These are phyloP conservation scores for Rhodamnia rubescens DNA, from an alignment of 345 rosid species.

Conservation along the genomic window DNA sequence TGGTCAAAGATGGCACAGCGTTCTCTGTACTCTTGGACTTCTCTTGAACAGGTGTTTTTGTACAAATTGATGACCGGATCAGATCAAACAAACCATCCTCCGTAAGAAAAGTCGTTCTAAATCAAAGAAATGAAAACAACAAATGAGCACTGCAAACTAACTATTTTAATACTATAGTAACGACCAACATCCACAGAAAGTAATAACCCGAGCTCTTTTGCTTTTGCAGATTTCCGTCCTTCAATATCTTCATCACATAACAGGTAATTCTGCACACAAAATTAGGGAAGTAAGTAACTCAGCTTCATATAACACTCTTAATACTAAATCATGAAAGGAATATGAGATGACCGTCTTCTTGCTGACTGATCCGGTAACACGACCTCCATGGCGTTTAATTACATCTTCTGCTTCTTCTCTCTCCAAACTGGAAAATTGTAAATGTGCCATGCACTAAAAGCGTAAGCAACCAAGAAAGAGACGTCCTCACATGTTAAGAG, in stretches of 20 bases:
- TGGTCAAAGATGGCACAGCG: slow-evolving; percentile 22
- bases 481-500: background rate
- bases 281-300: slow-evolving; percentile 3
- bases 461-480: background rate
- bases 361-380: slow-evolving; percentile 94
- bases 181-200: slow-evolving; percentile 5
- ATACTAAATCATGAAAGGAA: slow-evolving; percentile 5
- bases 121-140: slow-evolving; percentile 6
- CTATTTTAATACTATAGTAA: background rate
- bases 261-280: slow-evolving; percentile 68
- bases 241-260: slow-evolving; percentile 96
- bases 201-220: slow-evolving; percentile 86
- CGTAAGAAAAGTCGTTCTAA: slow-evolving; percentile 65
- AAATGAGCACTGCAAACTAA: slow-evolving; percentile 5
- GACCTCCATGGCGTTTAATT: slow-evolving; percentile 90
- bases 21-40: slow-evolving; percentile 27
- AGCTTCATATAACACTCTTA: background rate
- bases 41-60: slow-evolving; percentile 26
- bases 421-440: slow-evolving; percentile 55
- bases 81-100: slow-evolving; percentile 91
- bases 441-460: background rate
- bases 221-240: slow-evolving; percentile 78
- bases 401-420: slow-evolving; percentile 98
- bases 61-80: slow-evolving; percentile 56
- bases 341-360: slow-evolving; percentile 68